Percentiles rank a stretch among this genome's conserved stretches.
Conservation (phyloP, 768 basidiomycete species). For the Hypholoma sublateritium region DNA sequence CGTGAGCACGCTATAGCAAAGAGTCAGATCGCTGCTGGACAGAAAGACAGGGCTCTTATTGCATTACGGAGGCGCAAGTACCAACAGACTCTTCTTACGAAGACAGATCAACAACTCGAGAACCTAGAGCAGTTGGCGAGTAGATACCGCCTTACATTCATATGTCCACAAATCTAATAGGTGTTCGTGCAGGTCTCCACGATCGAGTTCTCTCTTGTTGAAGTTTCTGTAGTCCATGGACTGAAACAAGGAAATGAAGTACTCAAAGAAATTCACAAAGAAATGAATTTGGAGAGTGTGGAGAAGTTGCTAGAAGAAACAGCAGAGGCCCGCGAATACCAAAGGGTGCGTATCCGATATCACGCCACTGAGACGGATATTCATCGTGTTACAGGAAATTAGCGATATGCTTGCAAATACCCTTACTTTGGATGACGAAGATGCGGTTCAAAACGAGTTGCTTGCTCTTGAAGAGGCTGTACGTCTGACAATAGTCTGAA, state of each 20-base stretch:
- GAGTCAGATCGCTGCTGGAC: constrained; percentile 73
- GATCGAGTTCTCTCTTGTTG: constrained; percentile 94
- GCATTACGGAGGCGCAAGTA: constrained; percentile 92
- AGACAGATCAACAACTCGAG: constrained; percentile 90
- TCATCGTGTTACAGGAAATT: constrained; percentile 70
- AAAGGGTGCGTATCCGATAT: constrained; percentile 50
- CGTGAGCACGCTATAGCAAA: constrained; percentile 90
- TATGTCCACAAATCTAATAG: neutral
- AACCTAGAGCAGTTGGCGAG: constrained; percentile 82
- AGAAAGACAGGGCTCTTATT: constrained; percentile 85
- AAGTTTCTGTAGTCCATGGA: constrained; percentile 90
- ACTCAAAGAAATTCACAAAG: constrained; percentile 89
- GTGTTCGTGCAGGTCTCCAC: constrained; percentile 71
- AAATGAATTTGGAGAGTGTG: constrained; percentile 90
- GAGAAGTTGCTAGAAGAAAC: constrained; percentile 94
- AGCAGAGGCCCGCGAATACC: constrained; percentile 88
- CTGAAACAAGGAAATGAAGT: constrained; percentile 93
- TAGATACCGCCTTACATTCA: neutral
- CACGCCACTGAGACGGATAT: neutral
- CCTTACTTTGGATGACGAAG: constrained; percentile 88
- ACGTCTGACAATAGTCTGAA: constrained; percentile 21
- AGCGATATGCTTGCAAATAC: constrained; percentile 81
- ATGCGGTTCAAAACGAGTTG: constrained; percentile 87
- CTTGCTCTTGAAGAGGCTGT: constrained; percentile 61
- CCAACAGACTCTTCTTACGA: constrained; percentile 81